Evolutionary conservation across 371 early-diverging fungal genomes (phyloP).

Genomic region (Entomophthora muscae): DNA sequence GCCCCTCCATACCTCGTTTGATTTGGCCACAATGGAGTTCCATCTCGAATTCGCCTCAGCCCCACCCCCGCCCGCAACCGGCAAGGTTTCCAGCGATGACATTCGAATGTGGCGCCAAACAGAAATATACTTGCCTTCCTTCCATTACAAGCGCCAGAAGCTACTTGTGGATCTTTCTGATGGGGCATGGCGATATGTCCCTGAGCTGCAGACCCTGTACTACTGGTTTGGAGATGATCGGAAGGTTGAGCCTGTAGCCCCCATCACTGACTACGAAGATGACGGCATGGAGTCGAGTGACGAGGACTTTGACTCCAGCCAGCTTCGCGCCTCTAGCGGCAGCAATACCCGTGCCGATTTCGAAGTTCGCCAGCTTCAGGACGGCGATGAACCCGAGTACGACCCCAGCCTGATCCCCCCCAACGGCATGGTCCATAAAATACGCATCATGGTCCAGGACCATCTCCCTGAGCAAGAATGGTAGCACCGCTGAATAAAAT

Average conservation of each 20-base stretch:
- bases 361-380: not conserved
- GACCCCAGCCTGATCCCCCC: not conserved
- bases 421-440: not conserved
- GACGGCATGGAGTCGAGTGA: not conserved
- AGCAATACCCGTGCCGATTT: not conserved
- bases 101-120: constrained; percentile 20
- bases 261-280: constrained; percentile 5
- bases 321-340: too few relatives aligned
- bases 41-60: constrained; percentile 28
- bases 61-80: constrained; percentile 12
- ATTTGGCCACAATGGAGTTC: constrained; percentile 31
- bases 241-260: not conserved
- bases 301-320: not conserved
- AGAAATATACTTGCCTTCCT: constrained; percentile 52
- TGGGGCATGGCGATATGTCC: constrained; percentile 46
- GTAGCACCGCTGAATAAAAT: too few relatives aligned
- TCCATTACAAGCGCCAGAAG: constrained; percentile 32
- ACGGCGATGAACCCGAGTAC: not conserved
- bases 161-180: constrained; percentile 32
- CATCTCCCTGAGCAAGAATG: not conserved
- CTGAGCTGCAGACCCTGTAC: constrained; percentile 40
- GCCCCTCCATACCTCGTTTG: constrained; percentile 36
- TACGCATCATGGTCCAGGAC: not conserved
- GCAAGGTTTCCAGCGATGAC: constrained; percentile 9
- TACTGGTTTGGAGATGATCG: constrained; percentile 13